Base-by-base conservation (phyloP, 2,329 filamentous ascomycete genomes). In the Scedosporium aurantiacum region DNA sequence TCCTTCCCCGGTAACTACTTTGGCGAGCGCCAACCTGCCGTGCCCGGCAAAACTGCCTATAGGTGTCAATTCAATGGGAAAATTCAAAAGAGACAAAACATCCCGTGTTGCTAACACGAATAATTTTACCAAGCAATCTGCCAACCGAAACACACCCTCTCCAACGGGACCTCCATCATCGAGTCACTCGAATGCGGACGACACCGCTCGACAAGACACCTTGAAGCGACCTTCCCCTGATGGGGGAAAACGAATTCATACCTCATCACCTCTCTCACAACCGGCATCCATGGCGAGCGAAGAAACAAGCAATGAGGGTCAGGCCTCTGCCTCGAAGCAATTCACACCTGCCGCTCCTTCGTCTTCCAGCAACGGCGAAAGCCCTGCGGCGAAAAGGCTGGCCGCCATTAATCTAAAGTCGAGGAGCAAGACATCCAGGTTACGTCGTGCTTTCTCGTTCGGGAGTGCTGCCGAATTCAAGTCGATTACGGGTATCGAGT, bases 391-490 rank as follows among this genome's bases (percentile, higher is more conserved):
- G 14, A 87, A 91, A 72, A 91, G 95, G 62, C 82, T 97, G 45
- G 86, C 89, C 55, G 91, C 92, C n/a, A 80, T 97, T 61, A 93
- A 87, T 63, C 89, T 93, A 66, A 90, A 90, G 60, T 82, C 86
- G 65, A 91, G 91, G 71, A 91, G 87, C 75, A 97, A 97, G 75
- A 90, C 88, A 2, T 92, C 89, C 18, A 82, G 92, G 66, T 79
- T 99, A 63, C 85, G 94, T 61, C 84, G 94, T 67, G 94, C 94
- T 0, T 96, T 99, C 69, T 99, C 94, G 0, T 99, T 99, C 74
- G 92, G 94, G 58, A 97, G 93, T 71, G 90, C 92, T 50, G 90
- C 93, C 7, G 94, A 99, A 70, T 84, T 99, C 57, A 84, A 88
- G 64, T 88, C 88, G 70, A 88, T 86, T 12, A 86, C 85, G 10